Percentiles rank a stretch among this genome's conserved stretches.
These are phyloP conservation scores for Aureobasidium lini DNA, from an alignment of 2,329 filamentous ascomycete genomes.

Conservation along the genomic window DNA sequence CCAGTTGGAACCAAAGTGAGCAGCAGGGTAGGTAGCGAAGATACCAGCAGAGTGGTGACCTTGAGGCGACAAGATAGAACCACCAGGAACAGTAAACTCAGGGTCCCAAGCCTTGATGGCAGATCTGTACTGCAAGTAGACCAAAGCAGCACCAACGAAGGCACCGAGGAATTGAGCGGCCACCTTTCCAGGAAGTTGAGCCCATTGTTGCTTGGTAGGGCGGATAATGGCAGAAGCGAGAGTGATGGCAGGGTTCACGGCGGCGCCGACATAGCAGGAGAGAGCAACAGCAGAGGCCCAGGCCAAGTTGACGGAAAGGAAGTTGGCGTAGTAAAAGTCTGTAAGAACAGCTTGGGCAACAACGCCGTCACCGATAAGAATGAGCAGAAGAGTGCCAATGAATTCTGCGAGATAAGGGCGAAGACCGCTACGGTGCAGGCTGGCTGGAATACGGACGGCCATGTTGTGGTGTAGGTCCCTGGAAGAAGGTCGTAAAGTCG, in stretches of 20 bases:
- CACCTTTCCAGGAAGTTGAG: not conserved
- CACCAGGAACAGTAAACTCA: constrained; percentile 7
- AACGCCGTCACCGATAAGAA: constrained; percentile 12
- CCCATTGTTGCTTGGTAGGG: not conserved
- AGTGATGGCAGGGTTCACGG: constrained; percentile 9
- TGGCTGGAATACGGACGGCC: not conserved
- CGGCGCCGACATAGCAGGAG: not conserved
- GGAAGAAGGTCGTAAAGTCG: not conserved
- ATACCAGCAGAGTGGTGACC: constrained; percentile 12
- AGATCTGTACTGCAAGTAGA: not conserved
- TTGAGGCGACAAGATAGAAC: not conserved
- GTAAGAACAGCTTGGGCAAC: constrained; percentile 6
- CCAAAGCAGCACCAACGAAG: constrained; percentile 3
- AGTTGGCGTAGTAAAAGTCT: constrained; percentile 4
- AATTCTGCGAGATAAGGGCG: constrained; percentile 11
- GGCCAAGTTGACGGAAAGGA: constrained; percentile 1
- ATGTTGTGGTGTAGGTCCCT: not conserved
- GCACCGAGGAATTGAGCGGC: not conserved
- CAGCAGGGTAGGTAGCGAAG: constrained; percentile 10
- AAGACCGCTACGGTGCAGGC: not conserved
- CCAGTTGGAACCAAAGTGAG: not conserved
- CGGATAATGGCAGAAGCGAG: constrained; percentile 6
- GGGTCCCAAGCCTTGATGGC: constrained; percentile 12
- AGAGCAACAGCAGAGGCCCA: constrained; percentile 7
- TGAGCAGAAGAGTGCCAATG: constrained; percentile 3